Evolutionary conservation across 1,284 basidiomycete species (phyloP).

Genomic region (Papiliotrema terrestris): DNA sequence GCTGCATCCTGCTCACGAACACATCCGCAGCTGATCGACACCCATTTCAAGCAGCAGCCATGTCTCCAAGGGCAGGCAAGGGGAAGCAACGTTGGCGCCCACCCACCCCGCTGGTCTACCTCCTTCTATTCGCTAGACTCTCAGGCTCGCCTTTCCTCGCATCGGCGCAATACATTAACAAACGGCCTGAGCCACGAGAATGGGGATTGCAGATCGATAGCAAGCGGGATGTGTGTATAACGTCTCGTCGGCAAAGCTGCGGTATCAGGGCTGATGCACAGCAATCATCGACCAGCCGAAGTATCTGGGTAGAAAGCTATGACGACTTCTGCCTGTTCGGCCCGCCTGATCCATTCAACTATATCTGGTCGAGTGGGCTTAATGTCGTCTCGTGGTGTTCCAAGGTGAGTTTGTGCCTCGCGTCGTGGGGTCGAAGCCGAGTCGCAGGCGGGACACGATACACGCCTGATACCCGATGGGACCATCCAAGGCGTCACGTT

Average conservation of each 20-base stretch:
- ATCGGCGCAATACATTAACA: constrained; percentile 1
- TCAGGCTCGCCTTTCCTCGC: background rate
- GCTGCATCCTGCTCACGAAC: too few relatives aligned
- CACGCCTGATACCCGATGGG: constrained; percentile 32
- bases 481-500: constrained; percentile 37
- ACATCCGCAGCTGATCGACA: too few relatives aligned
- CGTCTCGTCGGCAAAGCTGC: too few relatives aligned
- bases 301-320: constrained; percentile 16
- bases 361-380: constrained; percentile 13
- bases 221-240: too few relatives aligned
- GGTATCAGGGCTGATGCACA: background rate
- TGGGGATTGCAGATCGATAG: background rate
- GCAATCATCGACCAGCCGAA: constrained; percentile 9
- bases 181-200: background rate
- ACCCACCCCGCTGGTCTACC: background rate
- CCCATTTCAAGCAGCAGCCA: too few relatives aligned
- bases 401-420: constrained; percentile 15
- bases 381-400: constrained; percentile 36
- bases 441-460: constrained; percentile 17
- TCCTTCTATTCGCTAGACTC: background rate
- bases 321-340: constrained; percentile 37
- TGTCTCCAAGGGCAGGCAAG: too few relatives aligned
- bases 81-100: background rate
- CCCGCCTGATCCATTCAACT: constrained; percentile 18
- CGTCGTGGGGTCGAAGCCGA: background rate